Evolutionary conservation across 805 yeast genomes (phyloP).

Genomic region (Yamadazyma philogaea): DNA sequence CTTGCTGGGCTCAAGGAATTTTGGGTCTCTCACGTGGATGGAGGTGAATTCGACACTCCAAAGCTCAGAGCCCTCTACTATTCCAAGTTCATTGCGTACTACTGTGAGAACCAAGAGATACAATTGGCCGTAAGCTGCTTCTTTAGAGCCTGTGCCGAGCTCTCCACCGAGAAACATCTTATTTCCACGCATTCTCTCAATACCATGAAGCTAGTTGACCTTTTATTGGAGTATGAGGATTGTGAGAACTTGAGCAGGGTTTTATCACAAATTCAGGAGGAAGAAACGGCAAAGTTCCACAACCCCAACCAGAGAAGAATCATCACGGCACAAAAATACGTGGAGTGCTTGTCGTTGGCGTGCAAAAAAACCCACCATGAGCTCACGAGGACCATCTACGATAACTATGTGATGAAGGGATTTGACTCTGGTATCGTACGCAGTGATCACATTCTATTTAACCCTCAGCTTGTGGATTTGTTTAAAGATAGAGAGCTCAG

Average conservation of each 20-base stretch:
- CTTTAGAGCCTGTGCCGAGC: not conserved
- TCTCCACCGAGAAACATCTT: not conserved
- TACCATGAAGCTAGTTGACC: slow-evolving; percentile 15
- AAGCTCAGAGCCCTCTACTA: slow-evolving; percentile 17
- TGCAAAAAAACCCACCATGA: slow-evolving; percentile 24
- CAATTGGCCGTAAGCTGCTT: slow-evolving; percentile 18
- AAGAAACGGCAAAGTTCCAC: not conserved
- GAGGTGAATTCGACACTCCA: not conserved
- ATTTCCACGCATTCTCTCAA: slow-evolving; percentile 17
- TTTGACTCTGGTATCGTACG: slow-evolving; percentile 19
- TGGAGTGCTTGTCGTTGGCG: slow-evolving; percentile 21
- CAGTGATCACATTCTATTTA: slow-evolving; percentile 24
- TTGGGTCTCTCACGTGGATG: slow-evolving; percentile 4
- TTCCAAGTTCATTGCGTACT: slow-evolving; percentile 20
- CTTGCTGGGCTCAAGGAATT: slow-evolving; percentile 5
- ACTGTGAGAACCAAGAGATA: slow-evolving; percentile 23
- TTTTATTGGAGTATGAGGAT: slow-evolving; percentile 19
- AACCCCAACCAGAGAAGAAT: slow-evolving; percentile 4
- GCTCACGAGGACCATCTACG: slow-evolving; percentile 27
- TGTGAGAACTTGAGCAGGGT: slow-evolving; percentile 19
- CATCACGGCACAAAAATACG: slow-evolving; percentile 18
- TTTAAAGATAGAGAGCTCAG: slow-evolving; percentile 17
- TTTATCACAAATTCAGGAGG: slow-evolving; percentile 12
- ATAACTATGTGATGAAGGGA: slow-evolving; percentile 28
- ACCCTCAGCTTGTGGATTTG: slow-evolving; percentile 5